phyloP scores from a whole-genome alignment of 306 rosid genomes.

The Dalbergia cultrata region DNA sequence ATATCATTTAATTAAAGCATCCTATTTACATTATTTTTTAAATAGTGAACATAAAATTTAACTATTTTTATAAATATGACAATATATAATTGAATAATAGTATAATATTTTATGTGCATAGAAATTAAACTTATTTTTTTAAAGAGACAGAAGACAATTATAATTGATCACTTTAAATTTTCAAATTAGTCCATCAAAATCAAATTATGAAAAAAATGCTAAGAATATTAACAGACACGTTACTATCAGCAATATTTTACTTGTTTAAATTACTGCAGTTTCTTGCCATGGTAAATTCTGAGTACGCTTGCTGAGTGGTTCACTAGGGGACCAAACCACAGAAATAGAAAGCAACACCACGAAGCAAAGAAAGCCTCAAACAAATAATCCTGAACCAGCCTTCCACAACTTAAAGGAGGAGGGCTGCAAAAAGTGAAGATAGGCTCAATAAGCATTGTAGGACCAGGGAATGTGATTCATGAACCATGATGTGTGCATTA shows the following conservation, averaged over 20 bases:
- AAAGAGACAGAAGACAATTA: not conserved
- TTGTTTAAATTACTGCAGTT: not conserved
- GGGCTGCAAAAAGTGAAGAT: slow-evolving; percentile 1
- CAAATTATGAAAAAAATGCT: not conserved
- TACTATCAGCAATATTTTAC: not conserved
- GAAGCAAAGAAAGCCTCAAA: not conserved
- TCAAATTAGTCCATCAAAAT: not conserved
- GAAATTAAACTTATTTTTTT: no score
- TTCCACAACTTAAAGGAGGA: slow-evolving; percentile 3
- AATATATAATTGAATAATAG: no score
- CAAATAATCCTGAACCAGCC: not conserved
- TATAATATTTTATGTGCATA: no score
- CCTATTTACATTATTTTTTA: no score
- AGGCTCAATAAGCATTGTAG: slow-evolving; percentile 12
- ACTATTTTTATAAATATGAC: no score
- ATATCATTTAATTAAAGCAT: no score
- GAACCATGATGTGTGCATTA: not conserved
- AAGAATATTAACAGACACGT: not conserved
- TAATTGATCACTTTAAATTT: not conserved
- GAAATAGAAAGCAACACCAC: not conserved
- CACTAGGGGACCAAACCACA: not conserved
- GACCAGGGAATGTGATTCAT: slow-evolving; percentile 8
- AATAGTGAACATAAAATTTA: no score
- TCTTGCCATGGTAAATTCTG: not conserved
- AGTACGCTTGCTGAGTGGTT: not conserved